phyloP scores from a whole-genome alignment of 1,284 basidiomycete species.

The Mycena sp. region DNA sequence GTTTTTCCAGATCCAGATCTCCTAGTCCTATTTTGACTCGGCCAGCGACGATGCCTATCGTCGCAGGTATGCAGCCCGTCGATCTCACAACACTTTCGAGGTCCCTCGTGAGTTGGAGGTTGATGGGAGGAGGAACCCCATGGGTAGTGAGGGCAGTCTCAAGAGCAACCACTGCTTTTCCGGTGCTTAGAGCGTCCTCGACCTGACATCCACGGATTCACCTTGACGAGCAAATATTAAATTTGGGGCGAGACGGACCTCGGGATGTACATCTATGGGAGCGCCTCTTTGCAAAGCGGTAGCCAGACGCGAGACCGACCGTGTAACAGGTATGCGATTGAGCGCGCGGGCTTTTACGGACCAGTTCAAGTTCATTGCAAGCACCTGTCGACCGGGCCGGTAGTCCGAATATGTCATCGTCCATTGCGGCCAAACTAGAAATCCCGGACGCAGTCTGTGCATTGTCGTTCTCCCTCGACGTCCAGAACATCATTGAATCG shows the following conservation, averaged over 20 bases:
- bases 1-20: slow-evolving; percentile 69
- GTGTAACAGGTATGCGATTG: background rate
- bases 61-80: slow-evolving; percentile 86
- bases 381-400: background rate
- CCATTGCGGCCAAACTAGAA: slow-evolving; percentile 12
- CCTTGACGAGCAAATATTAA: background rate
- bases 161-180: slow-evolving; percentile 58
- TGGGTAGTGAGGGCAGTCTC: slow-evolving; percentile 94
- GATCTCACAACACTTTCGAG: slow-evolving; percentile 85
- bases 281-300: slow-evolving; percentile 37
- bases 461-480: slow-evolving; percentile 52
- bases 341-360: background rate
- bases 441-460: slow-evolving; percentile 12
- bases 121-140: slow-evolving; percentile 86
- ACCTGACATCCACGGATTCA: background rate
- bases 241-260: slow-evolving; percentile 54
- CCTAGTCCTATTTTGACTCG: slow-evolving; percentile 88
- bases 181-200: slow-evolving; percentile 20
- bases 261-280: slow-evolving; percentile 78
- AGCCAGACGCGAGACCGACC: slow-evolving; percentile 24
- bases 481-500: slow-evolving; percentile 63
- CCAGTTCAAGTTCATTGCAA: too few species aligned
- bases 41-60: slow-evolving; percentile 88
- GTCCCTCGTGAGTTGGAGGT: slow-evolving; percentile 69
- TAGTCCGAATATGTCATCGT: slow-evolving; percentile 16